Evolutionary conservation across 1,139 yeast species (phyloP).

Genomic region (Starmera stellimalicola): DNA sequence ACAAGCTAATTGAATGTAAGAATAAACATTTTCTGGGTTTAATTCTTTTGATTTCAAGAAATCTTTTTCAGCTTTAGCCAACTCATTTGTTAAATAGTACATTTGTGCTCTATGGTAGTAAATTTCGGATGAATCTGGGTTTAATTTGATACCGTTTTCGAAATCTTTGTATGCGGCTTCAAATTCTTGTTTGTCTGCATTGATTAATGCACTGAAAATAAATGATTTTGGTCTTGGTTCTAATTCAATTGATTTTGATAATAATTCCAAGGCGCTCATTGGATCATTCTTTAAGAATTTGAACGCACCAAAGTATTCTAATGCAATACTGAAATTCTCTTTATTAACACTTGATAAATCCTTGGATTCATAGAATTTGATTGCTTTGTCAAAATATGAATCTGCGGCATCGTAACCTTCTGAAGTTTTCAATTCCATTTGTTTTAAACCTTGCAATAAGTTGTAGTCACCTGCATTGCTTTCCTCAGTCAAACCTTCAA

Average conservation of each 20-base stretch:
- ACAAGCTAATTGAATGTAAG: slow-evolving; percentile 91
- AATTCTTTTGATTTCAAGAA: slow-evolving; percentile 69
- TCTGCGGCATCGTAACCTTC: slow-evolving; percentile 75
- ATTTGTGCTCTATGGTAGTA: slow-evolving; percentile 95
- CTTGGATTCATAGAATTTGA: slow-evolving; percentile 37
- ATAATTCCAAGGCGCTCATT: slow-evolving; percentile 39
- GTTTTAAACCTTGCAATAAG: slow-evolving; percentile 59
- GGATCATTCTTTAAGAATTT: slow-evolving; percentile 75
- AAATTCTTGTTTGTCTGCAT: slow-evolving; percentile 66
- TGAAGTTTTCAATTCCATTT: slow-evolving; percentile 52
- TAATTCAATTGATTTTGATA: slow-evolving; percentile 48
- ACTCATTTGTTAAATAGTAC: slow-evolving; percentile 70
- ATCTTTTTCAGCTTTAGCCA: slow-evolving; percentile 61
- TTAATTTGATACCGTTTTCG: slow-evolving; percentile 58
- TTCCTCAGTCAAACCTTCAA: slow-evolving; percentile 38
- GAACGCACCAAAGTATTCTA: slow-evolving; percentile 77
- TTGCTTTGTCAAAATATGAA: slow-evolving; percentile 57
- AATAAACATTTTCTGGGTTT: slow-evolving; percentile 70
- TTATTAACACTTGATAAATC: slow-evolving; percentile 24
- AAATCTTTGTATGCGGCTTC: slow-evolving; percentile 50
- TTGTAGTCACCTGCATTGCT: slow-evolving; percentile 51
- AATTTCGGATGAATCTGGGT: slow-evolving; percentile 70
- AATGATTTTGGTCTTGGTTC: slow-evolving; percentile 77
- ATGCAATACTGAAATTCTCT: slow-evolving; percentile 56
- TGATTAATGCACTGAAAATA: slow-evolving; percentile 74